Percentiles rank a stretch among this genome's conserved stretches.
These are phyloP conservation scores for Graphiopsis chlorocephala DNA, from an alignment of 2,329 filamentous ascomycete genomes.

Conservation along the genomic window DNA sequence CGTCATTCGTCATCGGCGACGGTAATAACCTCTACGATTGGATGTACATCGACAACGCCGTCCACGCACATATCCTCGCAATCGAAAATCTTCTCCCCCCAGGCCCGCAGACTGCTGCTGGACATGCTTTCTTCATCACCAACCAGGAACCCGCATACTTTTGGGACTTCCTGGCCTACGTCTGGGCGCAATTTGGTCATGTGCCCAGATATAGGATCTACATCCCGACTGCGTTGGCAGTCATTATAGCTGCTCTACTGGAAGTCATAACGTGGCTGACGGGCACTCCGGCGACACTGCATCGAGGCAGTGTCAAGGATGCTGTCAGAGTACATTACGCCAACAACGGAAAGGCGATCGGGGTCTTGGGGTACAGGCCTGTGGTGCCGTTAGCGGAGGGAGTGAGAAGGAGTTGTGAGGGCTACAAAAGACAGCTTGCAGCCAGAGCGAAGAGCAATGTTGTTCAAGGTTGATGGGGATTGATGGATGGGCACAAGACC, in stretches of 20 bases:
- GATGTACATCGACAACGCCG: conserved; percentile 67
- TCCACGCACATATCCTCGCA: conserved; percentile 80
- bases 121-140: conserved; percentile 71
- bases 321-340: conserved; percentile 54
- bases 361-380: conserved; percentile 54
- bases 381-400: conserved; percentile 51
- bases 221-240: conserved; percentile 50
- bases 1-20: conserved; percentile 77
- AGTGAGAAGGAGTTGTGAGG: conserved; percentile 49
- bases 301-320: conserved; percentile 55
- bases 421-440: conserved; percentile 12
- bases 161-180: conserved; percentile 78
- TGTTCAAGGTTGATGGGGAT: no score
- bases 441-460: background rate
- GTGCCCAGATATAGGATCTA: conserved; percentile 48
- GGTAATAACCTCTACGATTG: conserved; percentile 69
- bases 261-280: conserved; percentile 50
- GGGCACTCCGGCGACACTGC: conserved; percentile 47
- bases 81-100: conserved; percentile 68
- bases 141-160: conserved; percentile 50
- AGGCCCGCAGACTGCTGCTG: conserved; percentile 53
- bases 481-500: no score
- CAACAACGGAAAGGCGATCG: conserved; percentile 50
- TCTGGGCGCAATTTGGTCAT: conserved; percentile 66
- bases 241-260: conserved; percentile 45